These are phyloP conservation scores for Lachnellula willkommii DNA, from an alignment of 2,329 filamentous ascomycete genomes.

Conservation along the genomic window DNA sequence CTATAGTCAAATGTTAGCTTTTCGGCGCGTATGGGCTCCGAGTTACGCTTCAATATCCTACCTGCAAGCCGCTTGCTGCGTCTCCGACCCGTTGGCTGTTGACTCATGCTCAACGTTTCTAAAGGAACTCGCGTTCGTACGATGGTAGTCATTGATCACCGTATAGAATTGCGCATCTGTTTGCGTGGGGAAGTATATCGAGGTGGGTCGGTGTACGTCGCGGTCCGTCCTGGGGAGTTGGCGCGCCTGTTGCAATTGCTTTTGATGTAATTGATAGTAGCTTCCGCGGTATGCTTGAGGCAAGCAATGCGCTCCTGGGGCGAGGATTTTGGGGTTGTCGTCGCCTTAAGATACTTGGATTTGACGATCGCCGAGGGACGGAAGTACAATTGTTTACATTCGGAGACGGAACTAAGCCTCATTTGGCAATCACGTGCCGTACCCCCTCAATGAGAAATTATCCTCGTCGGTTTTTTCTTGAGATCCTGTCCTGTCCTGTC, in stretches of 20 bases:
- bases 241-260: conserved; percentile 13
- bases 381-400: conserved; percentile 22
- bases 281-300: neutral
- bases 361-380: conserved; percentile 10
- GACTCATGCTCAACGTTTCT: conserved; percentile 64
- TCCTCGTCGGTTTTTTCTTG: neutral
- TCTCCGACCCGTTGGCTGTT: conserved; percentile 51
- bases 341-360: conserved; percentile 15
- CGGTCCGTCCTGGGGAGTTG: conserved; percentile 3
- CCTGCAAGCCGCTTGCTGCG: conserved; percentile 59
- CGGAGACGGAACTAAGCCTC: neutral
- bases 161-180: conserved; percentile 25
- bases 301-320: neutral
- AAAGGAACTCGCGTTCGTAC: conserved; percentile 59
- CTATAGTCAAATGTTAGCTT: conserved; percentile 25
- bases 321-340: neutral
- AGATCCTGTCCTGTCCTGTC: too few relatives aligned
- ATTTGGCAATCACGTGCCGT: conserved; percentile 5
- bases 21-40: conserved; percentile 4
- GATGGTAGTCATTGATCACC: conserved; percentile 63
- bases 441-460: neutral
- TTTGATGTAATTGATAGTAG: conserved; percentile 24
- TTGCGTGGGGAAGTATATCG: conserved; percentile 10
- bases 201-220: neutral
- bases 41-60: conserved; percentile 36